These are phyloP conservation scores for Dendrobium nobile DNA, from an alignment of 106 monocot genomes.

Conservation along the genomic window DNA sequence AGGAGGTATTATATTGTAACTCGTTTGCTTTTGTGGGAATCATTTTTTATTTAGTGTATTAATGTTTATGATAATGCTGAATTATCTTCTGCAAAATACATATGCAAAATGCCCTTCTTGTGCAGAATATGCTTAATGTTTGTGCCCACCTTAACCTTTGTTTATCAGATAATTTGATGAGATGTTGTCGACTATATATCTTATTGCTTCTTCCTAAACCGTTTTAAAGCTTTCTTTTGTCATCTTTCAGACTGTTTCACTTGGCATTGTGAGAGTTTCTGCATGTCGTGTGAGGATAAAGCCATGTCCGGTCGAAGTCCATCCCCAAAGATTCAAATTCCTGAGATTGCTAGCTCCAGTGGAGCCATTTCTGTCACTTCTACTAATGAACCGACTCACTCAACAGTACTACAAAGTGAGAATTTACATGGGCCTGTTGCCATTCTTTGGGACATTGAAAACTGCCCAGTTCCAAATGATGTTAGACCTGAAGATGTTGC, in stretches of 20 bases:
- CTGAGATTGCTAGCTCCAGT: slow-evolving; percentile 14
- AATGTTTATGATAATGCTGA: not conserved
- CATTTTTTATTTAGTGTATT: not conserved
- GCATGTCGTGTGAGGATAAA: slow-evolving; percentile 33
- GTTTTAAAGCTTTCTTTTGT: not conserved
- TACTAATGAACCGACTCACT: slow-evolving; percentile 15
- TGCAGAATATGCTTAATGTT: not conserved
- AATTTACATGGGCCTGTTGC: slow-evolving; percentile 47
- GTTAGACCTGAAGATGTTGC: slow-evolving; percentile 89
- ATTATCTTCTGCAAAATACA: not conserved
- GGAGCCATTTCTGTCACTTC: slow-evolving; percentile 14
- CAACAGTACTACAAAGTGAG: slow-evolving; percentile 3
- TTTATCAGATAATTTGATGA: not conserved
- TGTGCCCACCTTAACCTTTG: not conserved
- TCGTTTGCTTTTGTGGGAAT: not conserved
- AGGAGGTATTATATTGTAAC: not conserved
- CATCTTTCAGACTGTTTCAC: not conserved
- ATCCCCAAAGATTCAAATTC: slow-evolving; percentile 20
- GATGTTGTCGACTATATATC: not conserved
- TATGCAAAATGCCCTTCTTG: not conserved
- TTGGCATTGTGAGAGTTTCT: not conserved
- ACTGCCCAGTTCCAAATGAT: slow-evolving; percentile 79
- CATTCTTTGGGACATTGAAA: slow-evolving; percentile 97
- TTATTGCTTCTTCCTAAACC: not conserved
- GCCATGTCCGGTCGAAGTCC: slow-evolving; percentile 22